These are phyloP conservation scores for Phyllosticta citribraziliensis DNA, from an alignment of 2,329 filamentous ascomycete species.

Conservation along the genomic window DNA sequence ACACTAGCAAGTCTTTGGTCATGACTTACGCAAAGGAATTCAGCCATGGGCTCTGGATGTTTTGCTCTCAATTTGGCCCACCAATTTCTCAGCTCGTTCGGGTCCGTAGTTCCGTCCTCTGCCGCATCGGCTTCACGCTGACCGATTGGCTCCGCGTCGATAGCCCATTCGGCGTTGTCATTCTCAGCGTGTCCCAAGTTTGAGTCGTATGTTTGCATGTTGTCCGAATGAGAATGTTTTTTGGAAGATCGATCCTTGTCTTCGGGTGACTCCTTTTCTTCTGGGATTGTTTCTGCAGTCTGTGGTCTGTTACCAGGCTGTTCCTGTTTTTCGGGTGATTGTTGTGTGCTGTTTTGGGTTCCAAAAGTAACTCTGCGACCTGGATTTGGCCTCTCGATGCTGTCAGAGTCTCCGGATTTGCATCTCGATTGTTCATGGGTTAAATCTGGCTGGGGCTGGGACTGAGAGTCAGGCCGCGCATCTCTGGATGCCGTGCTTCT, in stretches of 20 bases:
- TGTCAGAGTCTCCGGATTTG: not conserved
- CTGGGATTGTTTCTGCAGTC: not conserved
- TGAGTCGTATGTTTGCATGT: not conserved
- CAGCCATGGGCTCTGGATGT: constrained; percentile 7
- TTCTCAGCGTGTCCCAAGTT: not conserved
- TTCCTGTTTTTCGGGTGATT: not conserved
- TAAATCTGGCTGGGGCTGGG: not conserved
- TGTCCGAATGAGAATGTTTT: not conserved
- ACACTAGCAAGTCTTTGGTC: too few species aligned
- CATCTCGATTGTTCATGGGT: not conserved
- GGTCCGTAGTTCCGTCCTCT: not conserved
- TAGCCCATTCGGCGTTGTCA: constrained; percentile 3
- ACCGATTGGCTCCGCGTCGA: constrained; percentile 4
- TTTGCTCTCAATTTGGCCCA: constrained; percentile 6
- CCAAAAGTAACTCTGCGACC: not conserved
- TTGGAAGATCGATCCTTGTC: not conserved
- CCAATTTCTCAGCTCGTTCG: constrained; percentile 5
- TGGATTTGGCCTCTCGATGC: not conserved
- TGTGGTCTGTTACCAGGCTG: not conserved
- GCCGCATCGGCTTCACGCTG: not conserved
- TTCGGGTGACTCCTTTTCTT: not conserved
- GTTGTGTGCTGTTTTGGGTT: not conserved
- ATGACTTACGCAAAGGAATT: constrained; percentile 7
- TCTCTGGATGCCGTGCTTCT: not conserved
- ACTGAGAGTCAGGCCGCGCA: not conserved